These are phyloP conservation scores for Fusarium fracticaudum DNA, from an alignment of 2,329 filamentous ascomycete genomes.

Conservation along the genomic window DNA sequence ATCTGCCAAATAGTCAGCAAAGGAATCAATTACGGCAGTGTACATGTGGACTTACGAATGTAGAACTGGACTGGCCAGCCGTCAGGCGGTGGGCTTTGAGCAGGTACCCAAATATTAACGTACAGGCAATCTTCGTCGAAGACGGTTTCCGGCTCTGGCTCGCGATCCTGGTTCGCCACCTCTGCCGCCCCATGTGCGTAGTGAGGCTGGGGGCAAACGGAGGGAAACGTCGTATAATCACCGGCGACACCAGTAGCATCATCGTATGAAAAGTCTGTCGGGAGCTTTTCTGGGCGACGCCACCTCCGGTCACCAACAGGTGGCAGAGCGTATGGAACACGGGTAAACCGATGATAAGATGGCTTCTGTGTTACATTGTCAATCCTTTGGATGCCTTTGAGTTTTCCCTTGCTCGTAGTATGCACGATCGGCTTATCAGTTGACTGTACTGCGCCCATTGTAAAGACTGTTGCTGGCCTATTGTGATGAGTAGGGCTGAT, in stretches of 20 bases:
- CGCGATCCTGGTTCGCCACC: not conserved
- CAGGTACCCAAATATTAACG: not conserved
- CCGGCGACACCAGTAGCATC: not conserved
- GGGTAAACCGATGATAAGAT: not conserved
- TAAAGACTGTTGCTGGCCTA: fast-evolving
- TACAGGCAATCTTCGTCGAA: not conserved
- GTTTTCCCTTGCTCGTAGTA: not conserved
- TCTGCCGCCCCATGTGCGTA: not conserved
- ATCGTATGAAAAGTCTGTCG: not conserved
- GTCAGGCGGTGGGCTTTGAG: not conserved
- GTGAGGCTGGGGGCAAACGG: not conserved
- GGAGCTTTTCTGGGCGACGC: not conserved
- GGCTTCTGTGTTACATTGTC: not conserved
- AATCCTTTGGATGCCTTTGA: not conserved
- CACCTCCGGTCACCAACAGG: not conserved
- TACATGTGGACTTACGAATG: not conserved
- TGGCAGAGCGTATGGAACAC: not conserved
- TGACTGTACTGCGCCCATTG: not conserved
- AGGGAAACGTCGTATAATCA: not conserved
- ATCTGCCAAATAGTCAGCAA: not conserved
- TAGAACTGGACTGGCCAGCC: not conserved
- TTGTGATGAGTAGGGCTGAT: fast-evolving
- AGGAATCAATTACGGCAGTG: not conserved
- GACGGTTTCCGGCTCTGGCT: not conserved
- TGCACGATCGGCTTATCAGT: not conserved